Evolutionary conservation across 805 yeast species (phyloP).

Genomic region (Schwanniomyces occidentalis): DNA sequence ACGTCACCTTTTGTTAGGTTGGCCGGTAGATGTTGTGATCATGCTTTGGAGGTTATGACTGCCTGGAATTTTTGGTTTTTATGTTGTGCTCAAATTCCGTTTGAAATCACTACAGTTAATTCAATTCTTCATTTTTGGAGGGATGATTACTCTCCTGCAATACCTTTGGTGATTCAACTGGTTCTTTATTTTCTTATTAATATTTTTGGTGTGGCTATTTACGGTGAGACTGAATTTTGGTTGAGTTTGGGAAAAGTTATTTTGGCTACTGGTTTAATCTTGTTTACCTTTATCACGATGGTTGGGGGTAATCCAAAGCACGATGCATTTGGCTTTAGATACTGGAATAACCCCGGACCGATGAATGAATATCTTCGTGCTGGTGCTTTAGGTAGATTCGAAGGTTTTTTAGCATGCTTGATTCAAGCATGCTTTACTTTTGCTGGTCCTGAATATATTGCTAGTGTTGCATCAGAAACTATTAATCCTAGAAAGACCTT

Average conservation of each 20-base stretch:
- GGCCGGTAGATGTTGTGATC: conserved; percentile 76
- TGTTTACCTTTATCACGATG: conserved; percentile 80
- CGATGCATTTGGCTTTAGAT: conserved; percentile 51
- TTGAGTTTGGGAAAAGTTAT: conserved; percentile 65
- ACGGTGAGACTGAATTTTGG: conserved; percentile 85
- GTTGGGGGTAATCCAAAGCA: conserved; percentile 81
- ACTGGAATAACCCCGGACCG: conserved; percentile 44
- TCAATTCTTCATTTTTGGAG: conserved; percentile 81
- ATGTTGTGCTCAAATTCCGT: conserved; percentile 77
- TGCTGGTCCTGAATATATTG: conserved; percentile 84
- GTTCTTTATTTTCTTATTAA: conserved; percentile 64
- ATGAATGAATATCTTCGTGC: conserved; percentile 28
- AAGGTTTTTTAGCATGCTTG: conserved; percentile 71
- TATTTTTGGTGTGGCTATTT: conserved; percentile 68
- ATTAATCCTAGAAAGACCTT: conserved; percentile 67
- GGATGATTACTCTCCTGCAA: conserved; percentile 71
- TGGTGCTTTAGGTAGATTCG: conserved; percentile 64
- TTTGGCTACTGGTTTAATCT: conserved; percentile 70
- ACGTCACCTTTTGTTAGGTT: conserved; percentile 74
- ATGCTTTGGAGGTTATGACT: conserved; percentile 69
- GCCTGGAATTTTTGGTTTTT: conserved; percentile 82
- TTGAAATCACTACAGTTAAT: conserved; percentile 79
- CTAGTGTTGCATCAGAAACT: conserved; percentile 85
- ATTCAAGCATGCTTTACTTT: conserved; percentile 75
- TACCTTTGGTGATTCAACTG: conserved; percentile 64